Evolutionary conservation across 2,329 filamentous ascomycete genomes (phyloP), one percentile per base, ranked within the genome.

Genomic region (Juglanconis juglandina): DNA sequence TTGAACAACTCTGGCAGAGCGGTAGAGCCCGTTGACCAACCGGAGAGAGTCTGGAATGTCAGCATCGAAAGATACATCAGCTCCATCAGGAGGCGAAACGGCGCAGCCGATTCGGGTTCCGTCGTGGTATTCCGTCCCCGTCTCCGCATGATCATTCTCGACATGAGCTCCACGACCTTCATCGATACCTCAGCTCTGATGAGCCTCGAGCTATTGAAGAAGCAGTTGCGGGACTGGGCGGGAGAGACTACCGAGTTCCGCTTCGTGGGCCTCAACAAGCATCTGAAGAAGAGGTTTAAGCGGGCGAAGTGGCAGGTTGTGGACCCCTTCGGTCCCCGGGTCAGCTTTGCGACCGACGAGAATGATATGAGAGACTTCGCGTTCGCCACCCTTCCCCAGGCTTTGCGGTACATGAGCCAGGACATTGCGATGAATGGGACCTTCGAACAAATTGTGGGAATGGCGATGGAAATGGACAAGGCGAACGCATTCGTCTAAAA

Each of bases 131-230:
- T 35, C 17, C 57, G 46, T 4, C 35, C 52, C 1, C 57, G 51
- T 10, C 57, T 59, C 7, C 57, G 57, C 46, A 53, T 59, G n/a
- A 51, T 59, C 4, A 39, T 55, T 11, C 42, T 59, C 30, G 68
- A 69, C 17, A 71, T 67, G 39, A 67, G 70, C 6, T 67, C 70
- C 14, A 73, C 63, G n/a, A 71, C 73, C 44, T 76, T 75, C 53
- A 66, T 70, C 11, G 73, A 72, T 1, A 71, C 71, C 2, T 75
- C 75, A 14, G 74, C 71, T 42, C 70, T 71, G 9, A 71, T 73
- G 32, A 74, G 48, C 4, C 37, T 59, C 24, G 57, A 59, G 51
- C 47, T 55, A 14, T 37, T 59, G 51, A 59, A 59, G 57, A 49
- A 32, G n/a, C 51, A 59, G 46, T 3, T 59, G 35, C 57, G 57